These are phyloP conservation scores for Echinosophora koreensis DNA, from an alignment of 306 rosid species.

Conservation along the genomic window DNA sequence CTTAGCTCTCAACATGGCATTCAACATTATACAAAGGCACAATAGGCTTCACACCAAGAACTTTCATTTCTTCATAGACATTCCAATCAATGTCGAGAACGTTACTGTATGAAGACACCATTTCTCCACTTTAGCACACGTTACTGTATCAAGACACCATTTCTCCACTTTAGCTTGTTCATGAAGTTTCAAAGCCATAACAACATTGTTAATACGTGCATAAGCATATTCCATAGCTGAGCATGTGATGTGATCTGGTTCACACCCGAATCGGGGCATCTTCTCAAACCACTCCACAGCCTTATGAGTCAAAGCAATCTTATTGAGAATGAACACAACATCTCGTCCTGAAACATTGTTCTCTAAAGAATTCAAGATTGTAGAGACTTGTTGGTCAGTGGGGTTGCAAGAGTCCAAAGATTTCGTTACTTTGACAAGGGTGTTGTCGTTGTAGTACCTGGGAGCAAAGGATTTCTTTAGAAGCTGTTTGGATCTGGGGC, in stretches of 20 bases:
- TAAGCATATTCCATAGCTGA: conserved; percentile 82
- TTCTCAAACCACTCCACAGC: conserved; percentile 92
- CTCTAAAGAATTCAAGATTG: conserved; percentile 55
- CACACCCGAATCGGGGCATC: conserved; percentile 73
- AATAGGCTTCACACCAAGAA: conserved; percentile 69
- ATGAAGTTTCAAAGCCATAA: conserved; percentile 75
- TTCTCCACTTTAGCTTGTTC: conserved; percentile 72
- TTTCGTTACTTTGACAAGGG: conserved; percentile 58
- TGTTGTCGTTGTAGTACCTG: conserved; percentile 50
- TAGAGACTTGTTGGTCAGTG: conserved; percentile 54
- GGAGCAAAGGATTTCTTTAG: conserved; percentile 52
- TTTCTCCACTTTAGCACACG: too few relatives aligned
- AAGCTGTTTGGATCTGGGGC: conserved; percentile 67
- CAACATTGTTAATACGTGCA: conserved; percentile 74
- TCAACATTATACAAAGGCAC: conserved; percentile 73
- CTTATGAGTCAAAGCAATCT: conserved; percentile 60
- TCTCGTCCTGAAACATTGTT: conserved; percentile 64
- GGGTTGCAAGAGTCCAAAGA: conserved; percentile 63
- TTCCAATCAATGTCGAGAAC: conserved; percentile 74
- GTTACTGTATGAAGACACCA: too few relatives aligned
- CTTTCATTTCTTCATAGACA: conserved; percentile 86
- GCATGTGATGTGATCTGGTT: conserved; percentile 73
- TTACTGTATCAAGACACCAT: conserved; percentile 82
- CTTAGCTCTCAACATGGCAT: conserved; percentile 79
- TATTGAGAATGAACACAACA: conserved; percentile 73